Evolutionary conservation across 768 basidiomycete genomes (phyloP), one percentile per base, ranked within the genome.

Genomic region (Hericium coralloides): DNA sequence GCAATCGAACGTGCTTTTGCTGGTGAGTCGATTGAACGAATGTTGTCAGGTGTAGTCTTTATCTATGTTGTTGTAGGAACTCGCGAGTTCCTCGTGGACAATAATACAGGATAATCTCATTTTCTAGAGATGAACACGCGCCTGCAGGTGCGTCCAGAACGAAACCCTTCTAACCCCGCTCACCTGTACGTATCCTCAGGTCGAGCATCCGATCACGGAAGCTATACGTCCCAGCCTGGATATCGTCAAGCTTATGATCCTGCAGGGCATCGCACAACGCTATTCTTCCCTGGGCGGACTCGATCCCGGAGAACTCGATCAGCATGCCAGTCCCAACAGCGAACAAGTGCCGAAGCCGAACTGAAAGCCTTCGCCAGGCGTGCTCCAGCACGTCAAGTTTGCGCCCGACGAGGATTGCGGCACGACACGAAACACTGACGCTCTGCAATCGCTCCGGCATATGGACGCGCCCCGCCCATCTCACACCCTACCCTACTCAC

Each of bases 121-220:
- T 89, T 87, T 58, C 72, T 89, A 12, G 85, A 89, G 66, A 82
- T 87, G 79, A 87, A 89, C 59, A 82, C 83, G 0, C 75, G 84
- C 9, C 77, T 85, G 47, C 83, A 84, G 64, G 81, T 75, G 53
- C 53, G 9, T 39, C 23, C 38, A 22, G 22, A 1, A 38, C 5
- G 52, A n/a, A 2, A 22, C 22, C 6, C 10, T 1, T 25, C 53
- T 31, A 59, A 59, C 38, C 59, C 49, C 53, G 53, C 22, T 20
- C 12, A 53, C 10, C 12, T 37, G 1, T n/a, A n/a, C n/a, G n/a
- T n/a, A n/a, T 17, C 58, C 60, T 9, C 62, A 84, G 75, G 84
- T 87, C n/a, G 85, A 87, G 67, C 85, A 89, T 59, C 74, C 82
- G 1, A 74, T 87, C 36, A 86, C 84, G 0, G 84, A 87, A 66